phyloP scores from a whole-genome alignment of 768 basidiomycete species.

The Pulveroboletus ravenelii region DNA sequence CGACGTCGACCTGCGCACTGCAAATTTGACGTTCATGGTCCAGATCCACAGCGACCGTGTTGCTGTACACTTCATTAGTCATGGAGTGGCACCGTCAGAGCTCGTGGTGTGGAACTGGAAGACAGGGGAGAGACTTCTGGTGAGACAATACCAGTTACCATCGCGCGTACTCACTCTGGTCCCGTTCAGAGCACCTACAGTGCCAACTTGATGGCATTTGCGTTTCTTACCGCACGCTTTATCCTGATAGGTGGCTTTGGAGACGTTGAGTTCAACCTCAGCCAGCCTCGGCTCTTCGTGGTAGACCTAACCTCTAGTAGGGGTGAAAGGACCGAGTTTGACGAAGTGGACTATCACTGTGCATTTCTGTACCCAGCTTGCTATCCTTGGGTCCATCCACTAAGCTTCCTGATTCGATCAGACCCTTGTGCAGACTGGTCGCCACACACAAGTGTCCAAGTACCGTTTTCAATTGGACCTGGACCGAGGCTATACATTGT shows the following conservation, averaged over 20 bases:
- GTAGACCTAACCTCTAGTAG: slow-evolving; percentile 38
- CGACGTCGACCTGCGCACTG: slow-evolving; percentile 15
- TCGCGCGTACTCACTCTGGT: not conserved
- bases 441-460: slow-evolving; percentile 29
- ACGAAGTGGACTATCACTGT: slow-evolving; percentile 32
- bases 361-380: slow-evolving; percentile 42
- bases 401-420: slow-evolving; percentile 43
- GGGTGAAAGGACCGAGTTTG: slow-evolving; percentile 25
- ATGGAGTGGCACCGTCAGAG: slow-evolving; percentile 36
- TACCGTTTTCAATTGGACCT: slow-evolving; percentile 46
- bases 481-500: slow-evolving; percentile 44
- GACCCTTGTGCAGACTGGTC: slow-evolving; percentile 50
- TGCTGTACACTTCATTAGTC: slow-evolving; percentile 43
- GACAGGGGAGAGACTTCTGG: slow-evolving; percentile 45
- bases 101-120: slow-evolving; percentile 67
- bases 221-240: slow-evolving; percentile 39
- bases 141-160: slow-evolving; percentile 29
- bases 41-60: slow-evolving; percentile 52
- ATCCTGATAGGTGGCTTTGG: slow-evolving; percentile 34
- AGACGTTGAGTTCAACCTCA: slow-evolving; percentile 17
- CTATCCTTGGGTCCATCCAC: slow-evolving; percentile 20
- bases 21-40: slow-evolving; percentile 39
- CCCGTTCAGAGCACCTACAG: slow-evolving; percentile 24
- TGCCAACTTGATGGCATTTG: slow-evolving; percentile 36
- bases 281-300: slow-evolving; percentile 32